Conservation (phyloP, 2,329 filamentous ascomycete species). For the Fusarium heterosporum region DNA sequence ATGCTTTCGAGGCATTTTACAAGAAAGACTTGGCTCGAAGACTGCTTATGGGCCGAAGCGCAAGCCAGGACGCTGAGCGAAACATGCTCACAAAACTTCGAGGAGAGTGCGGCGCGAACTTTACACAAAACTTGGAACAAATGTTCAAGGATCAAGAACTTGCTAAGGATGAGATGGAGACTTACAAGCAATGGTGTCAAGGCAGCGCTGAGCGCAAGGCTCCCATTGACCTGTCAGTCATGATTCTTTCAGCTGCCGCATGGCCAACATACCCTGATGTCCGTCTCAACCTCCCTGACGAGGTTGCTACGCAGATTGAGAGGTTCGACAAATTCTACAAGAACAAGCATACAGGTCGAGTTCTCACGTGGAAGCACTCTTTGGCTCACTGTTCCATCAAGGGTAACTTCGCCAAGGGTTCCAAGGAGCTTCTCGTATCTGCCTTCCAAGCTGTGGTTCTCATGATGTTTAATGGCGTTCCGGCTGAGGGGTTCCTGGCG, state of each 20-base stretch:
- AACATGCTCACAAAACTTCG: slow-evolving; percentile 95
- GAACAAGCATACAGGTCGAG: slow-evolving; percentile 87
- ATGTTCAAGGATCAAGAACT: slow-evolving; percentile 99
- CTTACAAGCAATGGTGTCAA: slow-evolving; percentile 78
- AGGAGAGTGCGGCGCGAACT: slow-evolving; percentile 91
- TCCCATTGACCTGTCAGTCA: slow-evolving; percentile 77
- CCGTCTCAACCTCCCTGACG: slow-evolving; percentile 76
- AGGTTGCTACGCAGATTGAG: slow-evolving; percentile 80
- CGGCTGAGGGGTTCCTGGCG: slow-evolving; percentile 69
- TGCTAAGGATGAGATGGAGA: slow-evolving; percentile 90
- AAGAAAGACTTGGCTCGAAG: slow-evolving; percentile 95
- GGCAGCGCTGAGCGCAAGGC: slow-evolving; percentile 62
- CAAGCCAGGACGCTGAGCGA: slow-evolving; percentile 93
- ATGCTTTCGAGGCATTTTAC: slow-evolving; percentile 98
- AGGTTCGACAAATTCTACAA: slow-evolving; percentile 90
- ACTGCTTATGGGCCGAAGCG: slow-evolving; percentile 90
- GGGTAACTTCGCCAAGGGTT: slow-evolving; percentile 80
- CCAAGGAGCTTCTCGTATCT: slow-evolving; percentile 90
- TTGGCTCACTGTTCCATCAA: slow-evolving; percentile 91
- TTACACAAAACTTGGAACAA: slow-evolving; percentile 96
- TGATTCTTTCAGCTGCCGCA: slow-evolving; percentile 87
- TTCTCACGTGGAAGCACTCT: slow-evolving; percentile 90
- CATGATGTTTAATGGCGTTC: slow-evolving; percentile 84
- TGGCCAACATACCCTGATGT: slow-evolving; percentile 92
- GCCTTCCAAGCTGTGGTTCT: slow-evolving; percentile 93